Conservation (phyloP, 192 early-diverging fungal genomes). For the Dispira parvispora region DNA sequence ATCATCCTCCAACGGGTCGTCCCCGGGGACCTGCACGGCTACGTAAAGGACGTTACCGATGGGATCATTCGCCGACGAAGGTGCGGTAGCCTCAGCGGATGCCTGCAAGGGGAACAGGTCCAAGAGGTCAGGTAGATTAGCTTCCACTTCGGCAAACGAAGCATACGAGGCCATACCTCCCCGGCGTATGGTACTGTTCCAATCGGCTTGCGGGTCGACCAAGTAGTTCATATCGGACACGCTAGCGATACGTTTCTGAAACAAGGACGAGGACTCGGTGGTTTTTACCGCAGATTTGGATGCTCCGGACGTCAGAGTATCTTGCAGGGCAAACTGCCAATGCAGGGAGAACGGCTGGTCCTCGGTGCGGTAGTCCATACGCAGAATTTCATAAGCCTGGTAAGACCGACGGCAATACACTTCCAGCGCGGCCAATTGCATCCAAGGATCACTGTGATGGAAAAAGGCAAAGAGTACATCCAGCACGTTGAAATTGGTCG, state of each 20-base stretch:
- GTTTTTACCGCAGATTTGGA: slow-evolving; percentile 16
- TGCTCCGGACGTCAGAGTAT: slow-evolving; percentile 32
- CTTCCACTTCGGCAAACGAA: slow-evolving; percentile 51
- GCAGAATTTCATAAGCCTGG: slow-evolving; percentile 88
- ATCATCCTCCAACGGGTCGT: slow-evolving; percentile 47
- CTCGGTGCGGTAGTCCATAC: slow-evolving; percentile 52
- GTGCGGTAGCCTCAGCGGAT: slow-evolving; percentile 22
- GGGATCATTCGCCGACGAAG: slow-evolving; percentile 24
- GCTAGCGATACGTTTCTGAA: slow-evolving; percentile 48
- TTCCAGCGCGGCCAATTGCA: slow-evolving; percentile 78
- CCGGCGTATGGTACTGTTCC: slow-evolving; percentile 58
- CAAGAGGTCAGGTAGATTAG: slow-evolving; percentile 37
- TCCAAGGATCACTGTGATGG: slow-evolving; percentile 61
- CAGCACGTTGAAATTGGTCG: slow-evolving; percentile 87
- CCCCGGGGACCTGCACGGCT: slow-evolving; percentile 48
- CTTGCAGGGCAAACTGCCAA: slow-evolving; percentile 60
- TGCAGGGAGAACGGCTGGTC: slow-evolving; percentile 45
- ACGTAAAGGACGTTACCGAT: slow-evolving; percentile 75
- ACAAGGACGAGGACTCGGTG: slow-evolving; percentile 19
- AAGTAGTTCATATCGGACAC: slow-evolving; percentile 70
- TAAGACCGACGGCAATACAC: slow-evolving; percentile 94
- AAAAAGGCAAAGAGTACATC: slow-evolving; percentile 91
- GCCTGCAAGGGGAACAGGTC: slow-evolving; percentile 32
- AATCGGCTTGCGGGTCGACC: slow-evolving; percentile 41
- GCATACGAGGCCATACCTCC: slow-evolving; percentile 71